Evolutionary conservation across 305 asterid genomes (phyloP), one percentile per base, ranked within the genome.

Genomic region (Nicotiana rustica): DNA sequence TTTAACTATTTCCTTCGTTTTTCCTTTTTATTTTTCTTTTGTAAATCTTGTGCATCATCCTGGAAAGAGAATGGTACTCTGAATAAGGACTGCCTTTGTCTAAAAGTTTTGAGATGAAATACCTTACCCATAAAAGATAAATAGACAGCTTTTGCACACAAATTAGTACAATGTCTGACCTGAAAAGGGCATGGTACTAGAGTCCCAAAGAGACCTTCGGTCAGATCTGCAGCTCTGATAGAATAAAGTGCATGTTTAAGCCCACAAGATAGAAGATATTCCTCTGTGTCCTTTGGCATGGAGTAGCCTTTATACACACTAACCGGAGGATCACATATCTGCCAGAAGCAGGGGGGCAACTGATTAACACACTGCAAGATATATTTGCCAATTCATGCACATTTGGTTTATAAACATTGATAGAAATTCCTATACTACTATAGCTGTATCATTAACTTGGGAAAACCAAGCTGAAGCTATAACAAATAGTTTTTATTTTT

Each of bases 321-420:
- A 77, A 93, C 99, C 29, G 99, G 98, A 85, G 97, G 98, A 83
- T 97, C 97, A 56, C 96, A 90, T 89, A 97, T 89, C 99, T 97
- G 90, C 81, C 84, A 80, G 82, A 41, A 56, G 85, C 36, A 36
- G 52, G 79, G 41, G 73, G 62, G 18, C 76, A 70, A 18, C 83
- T 59, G 49, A 85, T 76, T 33, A 78, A 68, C 17, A 4, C 75
- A 83, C 61, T 49, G 65, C 67, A 65, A 69, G 67, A 52, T 35
- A 14, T 47, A 10, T 25, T 41, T 67, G 18, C 14, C 79, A 25
- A 47, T 49, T 75, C 10, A 52, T 14, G 17, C 35, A 75, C 21
- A 17, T 25, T 33, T 75, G 79, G 10, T 15, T 13, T 49, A 14
- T 52, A 52, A 14, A 21, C 65, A 52, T 29, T 25, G 64, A 1